Evolutionary conservation across 2,329 filamentous ascomycete species (phyloP), one percentile per base, ranked within the genome.

Genomic region (Phaeosphaeria sp.): DNA sequence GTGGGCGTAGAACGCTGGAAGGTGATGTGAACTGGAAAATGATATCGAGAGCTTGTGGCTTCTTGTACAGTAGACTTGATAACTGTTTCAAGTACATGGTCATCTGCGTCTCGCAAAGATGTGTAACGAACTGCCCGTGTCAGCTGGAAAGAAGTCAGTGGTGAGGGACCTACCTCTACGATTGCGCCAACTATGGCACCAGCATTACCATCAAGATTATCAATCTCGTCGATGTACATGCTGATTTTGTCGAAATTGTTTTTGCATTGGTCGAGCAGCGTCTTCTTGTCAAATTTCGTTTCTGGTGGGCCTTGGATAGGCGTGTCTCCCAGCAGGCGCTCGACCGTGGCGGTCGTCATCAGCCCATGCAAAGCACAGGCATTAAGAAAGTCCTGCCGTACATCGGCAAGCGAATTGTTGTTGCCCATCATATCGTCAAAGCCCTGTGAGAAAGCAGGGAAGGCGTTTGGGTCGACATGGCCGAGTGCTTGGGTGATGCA

Each of bases 181-280:
- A 83, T 63, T 25, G 93, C 93, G 59, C 89, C 88, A 50, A 90
- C 90, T 18, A 96, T 91, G 1, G 92, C 92, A 1, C 91, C 92
- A 2, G 92, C 92, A 74, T 97, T 97, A 1, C 94, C 94, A 69
- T 96, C 92, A 84, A 95, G 93, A 50, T 89, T 90, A 55, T 97
- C 92, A 22, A 99, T 82, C 68, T 96, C 92, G 41, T 88, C 86
- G 42, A 97, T 87, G 30, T 96, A 82, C 44, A 88, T 85, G 64
- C 93, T 90, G 0, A 91, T 87, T 62, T 89, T 87, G 60, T 92
- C 90, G 0, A 89, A 86, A 64, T 96, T 92, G 11, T 86, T 84
- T 48, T 90, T 84, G 62, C 93, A 97, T 71, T 95, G 89, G 49
- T 87, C 84, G 0, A 97, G 85, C 13, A 99, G 81, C 27, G 88